Evolutionary conservation across 148 eudicot species (phyloP).

Genomic region (Hydrangea macrophylla): DNA sequence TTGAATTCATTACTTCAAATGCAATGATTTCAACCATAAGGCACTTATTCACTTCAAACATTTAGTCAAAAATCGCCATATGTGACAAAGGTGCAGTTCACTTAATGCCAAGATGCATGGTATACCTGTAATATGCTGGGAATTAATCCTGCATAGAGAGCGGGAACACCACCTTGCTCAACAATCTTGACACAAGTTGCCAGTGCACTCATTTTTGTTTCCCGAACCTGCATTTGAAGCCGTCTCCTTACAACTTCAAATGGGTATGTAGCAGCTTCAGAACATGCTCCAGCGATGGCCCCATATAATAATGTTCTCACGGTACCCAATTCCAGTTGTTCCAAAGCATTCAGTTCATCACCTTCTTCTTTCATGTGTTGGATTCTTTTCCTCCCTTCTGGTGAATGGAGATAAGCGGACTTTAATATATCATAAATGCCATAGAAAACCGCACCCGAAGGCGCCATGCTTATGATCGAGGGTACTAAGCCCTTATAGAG

Average conservation of each 20-base stretch:
- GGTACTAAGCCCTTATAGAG: conserved; percentile 93
- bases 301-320: conserved; percentile 79
- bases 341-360: conserved; percentile 70
- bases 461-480: conserved; percentile 90
- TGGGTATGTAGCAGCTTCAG: conserved; percentile 96
- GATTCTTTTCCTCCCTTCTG: conserved; percentile 74
- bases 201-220: conserved; percentile 68
- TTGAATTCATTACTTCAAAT: conserved; percentile 1
- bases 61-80: not conserved
- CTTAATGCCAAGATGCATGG: not conserved
- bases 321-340: conserved; percentile 85
- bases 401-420: conserved; percentile 84
- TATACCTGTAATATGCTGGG: conserved; percentile 93
- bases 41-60: not conserved
- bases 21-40: not conserved
- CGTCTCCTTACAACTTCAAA: conserved; percentile 98
- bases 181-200: conserved; percentile 78
- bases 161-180: conserved; percentile 92
- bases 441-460: conserved; percentile 95
- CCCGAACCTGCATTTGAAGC: conserved; percentile 93
- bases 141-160: conserved; percentile 82
- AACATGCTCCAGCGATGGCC: conserved; percentile 93
- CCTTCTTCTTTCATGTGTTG: conserved; percentile 67
- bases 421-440: conserved; percentile 94
- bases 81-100: not conserved